Conservation (phyloP, 176 grass and related monocot species). For the Secale cereale region DNA sequence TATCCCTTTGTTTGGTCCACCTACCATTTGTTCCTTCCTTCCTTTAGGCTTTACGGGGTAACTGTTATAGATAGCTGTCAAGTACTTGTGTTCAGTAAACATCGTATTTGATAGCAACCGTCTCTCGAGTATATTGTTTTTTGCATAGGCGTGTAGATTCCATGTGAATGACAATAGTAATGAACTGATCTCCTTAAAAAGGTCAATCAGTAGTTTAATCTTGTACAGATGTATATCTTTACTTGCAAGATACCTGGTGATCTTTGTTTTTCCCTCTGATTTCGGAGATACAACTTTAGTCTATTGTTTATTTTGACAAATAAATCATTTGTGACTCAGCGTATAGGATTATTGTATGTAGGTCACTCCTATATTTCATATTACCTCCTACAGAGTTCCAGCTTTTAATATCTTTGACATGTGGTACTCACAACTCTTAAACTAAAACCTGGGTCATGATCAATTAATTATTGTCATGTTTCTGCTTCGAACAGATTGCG, state of each 20-base stretch:
- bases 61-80: not conserved
- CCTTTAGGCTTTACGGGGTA: not conserved
- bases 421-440: not conserved
- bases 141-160: not conserved
- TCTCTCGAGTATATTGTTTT: not conserved
- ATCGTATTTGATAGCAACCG: not conserved
- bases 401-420: slow-evolving; percentile 12
- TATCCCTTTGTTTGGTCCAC: slow-evolving; percentile 6
- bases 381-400: not conserved
- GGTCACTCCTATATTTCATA: not conserved
- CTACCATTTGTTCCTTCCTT: not conserved
- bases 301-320: not conserved
- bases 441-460: not conserved
- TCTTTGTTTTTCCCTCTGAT: not conserved
- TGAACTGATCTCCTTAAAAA: slow-evolving; percentile 2
- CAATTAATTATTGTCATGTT: slow-evolving; percentile 24
- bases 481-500: slow-evolving; percentile 58
- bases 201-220: not conserved
- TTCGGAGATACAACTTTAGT: not conserved
- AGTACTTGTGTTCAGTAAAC: not conserved
- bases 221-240: slow-evolving; percentile 1
- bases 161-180: not conserved
- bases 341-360: not conserved
- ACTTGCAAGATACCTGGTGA: not conserved
- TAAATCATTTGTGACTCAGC: not conserved